A percentile compares a stretch with the other conserved stretches of the same genome.
Conservation (phyloP, 495 filamentous ascomycete genomes). For the Entonaema liquescens region DNA sequence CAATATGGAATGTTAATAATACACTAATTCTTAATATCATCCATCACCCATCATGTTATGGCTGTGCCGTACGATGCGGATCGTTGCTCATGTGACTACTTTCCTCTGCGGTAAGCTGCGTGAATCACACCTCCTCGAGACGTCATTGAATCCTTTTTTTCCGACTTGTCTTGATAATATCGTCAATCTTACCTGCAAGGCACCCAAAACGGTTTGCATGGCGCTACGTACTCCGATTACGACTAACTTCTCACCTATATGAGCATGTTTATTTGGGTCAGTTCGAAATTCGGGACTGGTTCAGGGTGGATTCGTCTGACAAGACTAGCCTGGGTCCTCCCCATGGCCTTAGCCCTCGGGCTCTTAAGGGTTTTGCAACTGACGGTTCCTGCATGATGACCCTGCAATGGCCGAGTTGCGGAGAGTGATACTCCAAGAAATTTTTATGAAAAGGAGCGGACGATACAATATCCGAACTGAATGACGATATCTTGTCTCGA, state of each 20-base stretch:
- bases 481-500: background rate
- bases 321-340: background rate
- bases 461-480: background rate
- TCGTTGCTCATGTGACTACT: constrained; percentile 35
- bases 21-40: constrained; percentile 2
- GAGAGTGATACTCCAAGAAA: constrained; percentile 4
- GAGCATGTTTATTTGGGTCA: background rate
- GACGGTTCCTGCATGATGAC: constrained; percentile 34
- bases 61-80: constrained; percentile 20
- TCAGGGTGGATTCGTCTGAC: constrained; percentile 12
- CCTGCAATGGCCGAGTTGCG: constrained; percentile 1
- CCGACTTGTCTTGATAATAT: constrained; percentile 28
- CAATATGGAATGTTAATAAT: constrained; percentile 6
- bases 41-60: constrained; percentile 6
- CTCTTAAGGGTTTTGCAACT: constrained; percentile 10
- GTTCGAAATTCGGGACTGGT: constrained; percentile 10
- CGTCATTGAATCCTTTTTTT: constrained; percentile 25
- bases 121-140: constrained; percentile 33
- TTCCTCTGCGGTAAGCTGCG: constrained; percentile 35
- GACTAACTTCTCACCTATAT: constrained; percentile 25
- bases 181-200: constrained; percentile 29
- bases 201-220: constrained; percentile 27
- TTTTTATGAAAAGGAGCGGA: background rate
- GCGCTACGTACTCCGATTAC: constrained; percentile 20
- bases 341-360: background rate